Evolutionary conservation across 805 yeast genomes (phyloP).

Genomic region (Spathaspora sp.): DNA sequence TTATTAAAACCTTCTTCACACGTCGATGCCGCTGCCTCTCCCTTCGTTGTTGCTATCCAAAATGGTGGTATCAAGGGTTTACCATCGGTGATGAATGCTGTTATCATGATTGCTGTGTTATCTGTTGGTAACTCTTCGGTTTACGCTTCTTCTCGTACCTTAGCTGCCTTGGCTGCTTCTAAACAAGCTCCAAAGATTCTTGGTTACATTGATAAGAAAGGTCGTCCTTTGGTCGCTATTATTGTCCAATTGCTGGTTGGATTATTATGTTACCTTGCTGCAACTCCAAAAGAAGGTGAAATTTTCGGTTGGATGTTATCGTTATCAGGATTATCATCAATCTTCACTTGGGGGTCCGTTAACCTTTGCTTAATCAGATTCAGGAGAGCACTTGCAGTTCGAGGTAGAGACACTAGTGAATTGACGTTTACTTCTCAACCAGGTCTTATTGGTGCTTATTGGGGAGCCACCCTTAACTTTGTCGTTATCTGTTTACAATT

Average conservation of each 20-base stretch:
- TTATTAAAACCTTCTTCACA: conserved; percentile 39
- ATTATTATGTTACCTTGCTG: conserved; percentile 59
- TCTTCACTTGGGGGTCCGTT: conserved; percentile 62
- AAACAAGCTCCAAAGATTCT: conserved; percentile 57
- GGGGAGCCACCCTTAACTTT: conserved; percentile 45
- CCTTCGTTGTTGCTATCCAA: conserved; percentile 68
- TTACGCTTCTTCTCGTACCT: conserved; percentile 62
- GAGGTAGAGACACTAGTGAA: conserved; percentile 48
- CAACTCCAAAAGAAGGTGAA: conserved; percentile 45
- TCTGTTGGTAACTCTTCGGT: conserved; percentile 75
- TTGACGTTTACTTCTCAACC: conserved; percentile 50
- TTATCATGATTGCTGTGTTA: conserved; percentile 59
- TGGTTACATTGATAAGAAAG: conserved; percentile 59
- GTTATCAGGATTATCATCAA: conserved; percentile 54
- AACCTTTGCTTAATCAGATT: conserved; percentile 57
- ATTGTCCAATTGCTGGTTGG: conserved; percentile 50
- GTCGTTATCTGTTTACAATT: conserved; percentile 55
- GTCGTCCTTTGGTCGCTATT: conserved; percentile 63
- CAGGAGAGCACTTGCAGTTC: conserved; percentile 52
- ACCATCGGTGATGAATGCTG: conserved; percentile 64
- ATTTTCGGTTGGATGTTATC: conserved; percentile 65
- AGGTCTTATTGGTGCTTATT: conserved; percentile 51
- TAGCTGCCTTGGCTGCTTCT: conserved; percentile 60
- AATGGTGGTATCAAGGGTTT: conserved; percentile 61
- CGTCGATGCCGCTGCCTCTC: conserved; percentile 66